Evolutionary conservation across 2,329 filamentous ascomycete genomes (phyloP).

Genomic region (Cytospora leucostoma): DNA sequence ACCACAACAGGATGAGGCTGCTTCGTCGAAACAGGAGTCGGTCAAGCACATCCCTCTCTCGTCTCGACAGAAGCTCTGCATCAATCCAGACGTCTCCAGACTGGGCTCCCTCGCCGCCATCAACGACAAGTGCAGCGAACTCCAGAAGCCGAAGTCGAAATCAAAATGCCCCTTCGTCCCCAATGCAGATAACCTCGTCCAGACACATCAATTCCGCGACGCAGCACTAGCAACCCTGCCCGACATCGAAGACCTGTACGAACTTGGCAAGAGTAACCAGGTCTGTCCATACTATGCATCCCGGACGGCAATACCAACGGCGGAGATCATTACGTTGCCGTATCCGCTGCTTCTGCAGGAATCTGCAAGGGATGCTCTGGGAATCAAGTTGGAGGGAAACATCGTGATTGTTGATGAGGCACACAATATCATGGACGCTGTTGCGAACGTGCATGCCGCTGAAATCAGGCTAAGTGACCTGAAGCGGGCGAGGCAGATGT

Average conservation of each 20-base stretch:
- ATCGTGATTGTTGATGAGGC: slow-evolving; percentile 97
- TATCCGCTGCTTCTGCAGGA: slow-evolving; percentile 89
- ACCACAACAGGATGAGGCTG: background rate
- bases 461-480: slow-evolving; percentile 74
- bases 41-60: slow-evolving; percentile 83
- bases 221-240: slow-evolving; percentile 79
- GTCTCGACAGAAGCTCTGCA: slow-evolving; percentile 84
- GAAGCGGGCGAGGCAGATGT: slow-evolving; percentile 69
- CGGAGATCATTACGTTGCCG: slow-evolving; percentile 88
- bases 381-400: slow-evolving; percentile 82
- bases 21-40: slow-evolving; percentile 47
- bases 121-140: slow-evolving; percentile 88
- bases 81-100: slow-evolving; percentile 78
- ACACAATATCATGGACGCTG: slow-evolving; percentile 95
- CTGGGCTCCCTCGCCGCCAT: slow-evolving; percentile 76
- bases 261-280: slow-evolving; percentile 73
- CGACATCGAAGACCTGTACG: slow-evolving; percentile 89
- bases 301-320: slow-evolving; percentile 74
- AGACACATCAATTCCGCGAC: slow-evolving; percentile 82
- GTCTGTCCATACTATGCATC: slow-evolving; percentile 98
- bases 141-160: slow-evolving; percentile 73
- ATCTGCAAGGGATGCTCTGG: slow-evolving; percentile 82
- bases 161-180: slow-evolving; percentile 77
- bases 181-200: slow-evolving; percentile 69
- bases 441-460: slow-evolving; percentile 82